phyloP scores from a whole-genome alignment of 257 asterid genomes.

The Osmanthus fragrans region DNA sequence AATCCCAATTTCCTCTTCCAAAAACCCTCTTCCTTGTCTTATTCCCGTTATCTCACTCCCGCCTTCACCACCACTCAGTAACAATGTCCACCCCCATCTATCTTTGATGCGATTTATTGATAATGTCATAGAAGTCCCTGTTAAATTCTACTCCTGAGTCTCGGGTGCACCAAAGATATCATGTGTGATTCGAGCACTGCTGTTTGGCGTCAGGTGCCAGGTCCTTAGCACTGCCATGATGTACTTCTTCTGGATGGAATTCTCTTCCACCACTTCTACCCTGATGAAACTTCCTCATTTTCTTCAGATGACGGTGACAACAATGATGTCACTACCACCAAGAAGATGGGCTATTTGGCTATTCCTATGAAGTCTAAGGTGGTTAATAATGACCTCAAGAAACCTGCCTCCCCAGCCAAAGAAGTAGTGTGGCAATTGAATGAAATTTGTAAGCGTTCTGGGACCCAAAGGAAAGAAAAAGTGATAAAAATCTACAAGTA shows the following conservation, averaged over 20 bases:
- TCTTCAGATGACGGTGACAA: conserved; percentile 33
- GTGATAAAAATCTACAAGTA: neutral
- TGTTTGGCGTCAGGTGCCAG: conserved; percentile 75
- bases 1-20: conserved; percentile 18
- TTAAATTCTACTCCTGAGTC: conserved; percentile 54
- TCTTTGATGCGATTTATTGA: neutral
- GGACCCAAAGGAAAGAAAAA: neutral
- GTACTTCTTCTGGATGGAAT: conserved; percentile 68
- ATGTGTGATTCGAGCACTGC: conserved; percentile 69
- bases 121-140: conserved; percentile 35
- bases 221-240: conserved; percentile 70
- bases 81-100: conserved; percentile 28
- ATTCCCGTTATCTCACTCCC: conserved; percentile 37
- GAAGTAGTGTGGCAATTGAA: conserved; percentile 47
- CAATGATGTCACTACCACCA: conserved; percentile 35
- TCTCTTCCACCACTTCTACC: conserved; percentile 46
- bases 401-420: conserved; percentile 44
- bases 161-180: conserved; percentile 65
- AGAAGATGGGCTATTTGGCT: conserved; percentile 45
- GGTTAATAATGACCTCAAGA: conserved; percentile 45
- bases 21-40: conserved; percentile 25
- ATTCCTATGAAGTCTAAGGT: conserved; percentile 40
- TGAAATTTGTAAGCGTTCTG: neutral
- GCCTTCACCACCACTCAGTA: conserved; percentile 43
- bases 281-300: conserved; percentile 39